Evolutionary conservation across 352 stramenopile species (phyloP).

Genomic region (Phytophthora agathidicida): DNA sequence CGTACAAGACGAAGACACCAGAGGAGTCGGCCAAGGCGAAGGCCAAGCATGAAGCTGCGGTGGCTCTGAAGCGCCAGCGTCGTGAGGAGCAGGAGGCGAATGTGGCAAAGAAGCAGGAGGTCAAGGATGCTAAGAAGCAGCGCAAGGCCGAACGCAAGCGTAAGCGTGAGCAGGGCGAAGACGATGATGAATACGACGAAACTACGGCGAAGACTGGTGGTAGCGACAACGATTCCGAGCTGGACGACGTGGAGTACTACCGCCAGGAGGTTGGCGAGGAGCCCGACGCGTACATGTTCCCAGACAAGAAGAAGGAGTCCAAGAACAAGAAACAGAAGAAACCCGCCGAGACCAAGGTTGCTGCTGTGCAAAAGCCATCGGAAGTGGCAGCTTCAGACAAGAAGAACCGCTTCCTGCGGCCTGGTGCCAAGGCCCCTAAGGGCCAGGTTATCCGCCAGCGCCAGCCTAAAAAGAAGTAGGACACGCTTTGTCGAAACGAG

Average conservation of each 20-base stretch:
- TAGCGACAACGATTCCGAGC: conserved; percentile 63
- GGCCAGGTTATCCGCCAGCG: conserved; percentile 67
- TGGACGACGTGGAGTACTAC: conserved; percentile 85
- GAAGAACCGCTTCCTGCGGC: conserved; percentile 55
- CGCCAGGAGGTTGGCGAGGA: conserved; percentile 84
- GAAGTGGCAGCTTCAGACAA: conserved; percentile 76
- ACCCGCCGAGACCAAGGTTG: conserved; percentile 15
- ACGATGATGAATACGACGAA: conserved; percentile 56
- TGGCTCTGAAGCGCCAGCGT: conserved; percentile 83
- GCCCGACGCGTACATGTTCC: conserved; percentile 83
- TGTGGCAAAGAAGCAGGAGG: conserved; percentile 88
- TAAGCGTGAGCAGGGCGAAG: conserved; percentile 49
- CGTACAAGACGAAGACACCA: conserved; percentile 89
- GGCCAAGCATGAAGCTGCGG: conserved; percentile 71
- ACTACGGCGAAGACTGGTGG: conserved; percentile 32
- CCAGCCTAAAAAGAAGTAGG: conserved; percentile 53
- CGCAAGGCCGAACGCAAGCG: conserved; percentile 69
- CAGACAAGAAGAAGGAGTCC: conserved; percentile 40
- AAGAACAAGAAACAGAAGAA: conserved; percentile 63
- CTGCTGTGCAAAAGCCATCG: conserved; percentile 49
- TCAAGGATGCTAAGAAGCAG: conserved; percentile 80
- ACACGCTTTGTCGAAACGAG: conserved; percentile 9
- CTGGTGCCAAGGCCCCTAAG: conserved; percentile 47
- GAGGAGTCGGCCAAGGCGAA: conserved; percentile 85
- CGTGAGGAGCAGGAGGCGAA: conserved; percentile 91